phyloP scores from a whole-genome alignment of 352 stramenopile genomes.

The Bremia lactucae region DNA sequence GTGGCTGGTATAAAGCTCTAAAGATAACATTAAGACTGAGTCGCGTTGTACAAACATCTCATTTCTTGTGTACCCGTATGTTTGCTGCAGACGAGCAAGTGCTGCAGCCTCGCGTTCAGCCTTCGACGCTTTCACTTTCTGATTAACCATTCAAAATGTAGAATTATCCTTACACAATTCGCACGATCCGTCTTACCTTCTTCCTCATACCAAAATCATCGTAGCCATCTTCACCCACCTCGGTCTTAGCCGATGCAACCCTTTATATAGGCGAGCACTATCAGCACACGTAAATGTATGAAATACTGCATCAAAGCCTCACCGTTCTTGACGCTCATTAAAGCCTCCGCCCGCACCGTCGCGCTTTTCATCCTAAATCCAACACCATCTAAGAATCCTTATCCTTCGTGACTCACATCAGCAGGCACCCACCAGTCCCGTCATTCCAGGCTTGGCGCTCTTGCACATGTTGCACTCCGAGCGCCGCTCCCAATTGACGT shows the following conservation, averaged over 20 bases:
- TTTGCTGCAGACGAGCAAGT: constrained; percentile 66
- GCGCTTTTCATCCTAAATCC: constrained; percentile 55
- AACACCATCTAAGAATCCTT: constrained; percentile 1
- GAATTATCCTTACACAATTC: not conserved
- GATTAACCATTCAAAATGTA: constrained; percentile 1
- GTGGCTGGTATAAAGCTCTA: constrained; percentile 42
- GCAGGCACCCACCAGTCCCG: constrained; percentile 30
- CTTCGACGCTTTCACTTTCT: constrained; percentile 62
- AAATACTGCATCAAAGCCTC: constrained; percentile 1
- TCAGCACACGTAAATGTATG: too few species aligned
- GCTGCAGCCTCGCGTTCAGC: constrained; percentile 72
- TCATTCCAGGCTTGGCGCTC: constrained; percentile 57
- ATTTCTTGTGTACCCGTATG: constrained; percentile 42
- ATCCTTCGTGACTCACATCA: not conserved
- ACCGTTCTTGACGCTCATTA: constrained; percentile 79
- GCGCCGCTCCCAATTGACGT: constrained; percentile 80
- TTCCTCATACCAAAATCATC: constrained; percentile 83
- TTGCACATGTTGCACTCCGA: constrained; percentile 86
- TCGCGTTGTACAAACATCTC: not conserved
- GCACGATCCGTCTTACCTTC: constrained; percentile 26
- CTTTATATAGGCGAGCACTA: constrained; percentile 20
- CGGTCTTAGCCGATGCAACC: constrained; percentile 58
- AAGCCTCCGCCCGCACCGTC: constrained; percentile 73
- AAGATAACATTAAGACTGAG: not conserved
- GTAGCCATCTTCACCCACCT: constrained; percentile 80